These are phyloP conservation scores for Gonium pectorale DNA, from an alignment of 139 green algal species.

Conservation along the genomic window DNA sequence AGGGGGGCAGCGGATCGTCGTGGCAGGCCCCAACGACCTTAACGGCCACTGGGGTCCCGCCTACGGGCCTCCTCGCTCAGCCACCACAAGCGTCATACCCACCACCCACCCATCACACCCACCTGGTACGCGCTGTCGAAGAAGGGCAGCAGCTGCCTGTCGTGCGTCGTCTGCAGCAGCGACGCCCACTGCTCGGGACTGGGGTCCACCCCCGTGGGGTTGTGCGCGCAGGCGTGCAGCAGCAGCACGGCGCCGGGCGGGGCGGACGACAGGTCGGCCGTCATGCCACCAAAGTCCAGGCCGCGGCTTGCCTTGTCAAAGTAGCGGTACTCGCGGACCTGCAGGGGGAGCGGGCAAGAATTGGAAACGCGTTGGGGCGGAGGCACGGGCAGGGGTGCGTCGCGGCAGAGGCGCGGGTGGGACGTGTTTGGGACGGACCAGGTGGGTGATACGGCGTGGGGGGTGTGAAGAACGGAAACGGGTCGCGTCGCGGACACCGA, in stretches of 20 bases:
- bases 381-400: neutral
- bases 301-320: conserved; percentile 52
- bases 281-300: conserved; percentile 66
- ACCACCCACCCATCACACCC: too few species aligned
- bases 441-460: too few species aligned
- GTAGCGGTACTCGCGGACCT: conserved; percentile 64
- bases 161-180: conserved; percentile 56
- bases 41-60: too few species aligned
- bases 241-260: conserved; percentile 58
- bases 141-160: conserved; percentile 59
- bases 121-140: conserved; percentile 77
- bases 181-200: conserved; percentile 62
- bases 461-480: too few species aligned
- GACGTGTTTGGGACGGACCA: too few species aligned
- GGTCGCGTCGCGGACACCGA: too few species aligned
- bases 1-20: too few species aligned
- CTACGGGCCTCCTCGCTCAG: too few species aligned
- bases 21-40: too few species aligned
- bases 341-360: neutral
- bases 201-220: conserved; percentile 74
- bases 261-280: conserved; percentile 58
- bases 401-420: too few species aligned
- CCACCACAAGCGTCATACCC: too few species aligned
- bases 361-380: neutral
- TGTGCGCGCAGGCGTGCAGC: conserved; percentile 74